phyloP scores from a whole-genome alignment of 2,329 filamentous ascomycete species.

The Aspergillus quadrilineatus region DNA sequence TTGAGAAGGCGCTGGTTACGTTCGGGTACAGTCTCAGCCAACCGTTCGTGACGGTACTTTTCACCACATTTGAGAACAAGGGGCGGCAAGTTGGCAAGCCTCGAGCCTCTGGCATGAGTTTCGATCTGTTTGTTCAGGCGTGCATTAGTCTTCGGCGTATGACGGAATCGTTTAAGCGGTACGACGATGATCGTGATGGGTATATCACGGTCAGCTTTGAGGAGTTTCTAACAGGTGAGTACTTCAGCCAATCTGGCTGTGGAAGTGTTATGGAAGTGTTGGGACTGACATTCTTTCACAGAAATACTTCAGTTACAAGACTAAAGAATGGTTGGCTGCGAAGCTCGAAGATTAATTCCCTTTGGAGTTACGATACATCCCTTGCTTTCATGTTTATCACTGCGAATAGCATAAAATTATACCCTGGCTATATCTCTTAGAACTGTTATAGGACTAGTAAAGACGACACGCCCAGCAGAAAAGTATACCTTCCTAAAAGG shows the following conservation, averaged over 20 bases:
- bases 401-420: conserved; percentile 4
- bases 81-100: conserved; percentile 42
- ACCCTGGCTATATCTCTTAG: not conserved
- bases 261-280: not conserved
- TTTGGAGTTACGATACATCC: not conserved
- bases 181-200: conserved; percentile 93
- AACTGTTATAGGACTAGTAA: not conserved
- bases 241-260: not conserved
- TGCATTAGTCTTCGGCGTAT: conserved; percentile 96
- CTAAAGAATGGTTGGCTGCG: conserved; percentile 20
- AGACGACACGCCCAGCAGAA: not conserved
- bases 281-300: conserved; percentile 12
- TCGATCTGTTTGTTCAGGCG: conserved; percentile 95
- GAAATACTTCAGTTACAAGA: conserved; percentile 40
- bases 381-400: not conserved
- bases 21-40: conserved; percentile 91
- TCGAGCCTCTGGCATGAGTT: conserved; percentile 67
- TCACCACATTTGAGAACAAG: conserved; percentile 77
- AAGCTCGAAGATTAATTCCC: not conserved
- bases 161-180: conserved; percentile 99
- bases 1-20: conserved; percentile 82
- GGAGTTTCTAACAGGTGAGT: conserved; percentile 68
- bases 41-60: conserved; percentile 79
- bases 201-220: conserved; percentile 83
- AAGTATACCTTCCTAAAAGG: conserved; percentile 1